Evolutionary conservation across 2,329 filamentous ascomycete genomes (phyloP).

Genomic region (Sporothrix brunneoviolacea): DNA sequence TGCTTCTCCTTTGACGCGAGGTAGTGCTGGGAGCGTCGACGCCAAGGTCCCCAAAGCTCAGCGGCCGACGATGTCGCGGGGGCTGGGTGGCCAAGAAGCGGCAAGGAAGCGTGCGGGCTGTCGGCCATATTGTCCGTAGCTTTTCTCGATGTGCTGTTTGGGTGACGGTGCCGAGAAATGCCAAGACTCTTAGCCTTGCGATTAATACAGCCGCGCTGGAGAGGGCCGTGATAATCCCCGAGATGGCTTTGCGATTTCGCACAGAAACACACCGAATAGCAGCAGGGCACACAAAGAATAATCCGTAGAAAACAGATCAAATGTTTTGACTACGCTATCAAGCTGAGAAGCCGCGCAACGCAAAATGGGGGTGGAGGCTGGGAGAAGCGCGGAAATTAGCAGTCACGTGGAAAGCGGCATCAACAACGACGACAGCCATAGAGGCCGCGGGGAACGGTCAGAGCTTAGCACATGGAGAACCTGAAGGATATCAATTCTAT

Average conservation of each 20-base stretch:
- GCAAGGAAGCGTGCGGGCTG: neutral
- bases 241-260: too few relatives aligned
- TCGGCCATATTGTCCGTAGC: neutral
- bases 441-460: too few relatives aligned
- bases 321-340: too few relatives aligned
- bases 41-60: conserved; percentile 10
- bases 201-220: neutral
- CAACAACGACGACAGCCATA: too few relatives aligned
- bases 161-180: neutral
- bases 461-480: neutral
- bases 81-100: neutral
- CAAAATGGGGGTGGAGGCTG: conserved; percentile 1
- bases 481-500: conserved; percentile 2
- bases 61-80: neutral
- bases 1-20: conserved; percentile 33
- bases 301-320: neutral
- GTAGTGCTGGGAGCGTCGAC: conserved; percentile 11
- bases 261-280: neutral
- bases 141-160: too few relatives aligned
- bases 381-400: neutral
- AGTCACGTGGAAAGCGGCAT: neutral
- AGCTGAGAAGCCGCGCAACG: neutral
- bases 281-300: neutral
- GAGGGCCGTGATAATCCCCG: neutral
- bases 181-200: neutral